These are phyloP conservation scores for Lactarius sp. DNA, from an alignment of 768 basidiomycete species.

Conservation along the genomic window DNA sequence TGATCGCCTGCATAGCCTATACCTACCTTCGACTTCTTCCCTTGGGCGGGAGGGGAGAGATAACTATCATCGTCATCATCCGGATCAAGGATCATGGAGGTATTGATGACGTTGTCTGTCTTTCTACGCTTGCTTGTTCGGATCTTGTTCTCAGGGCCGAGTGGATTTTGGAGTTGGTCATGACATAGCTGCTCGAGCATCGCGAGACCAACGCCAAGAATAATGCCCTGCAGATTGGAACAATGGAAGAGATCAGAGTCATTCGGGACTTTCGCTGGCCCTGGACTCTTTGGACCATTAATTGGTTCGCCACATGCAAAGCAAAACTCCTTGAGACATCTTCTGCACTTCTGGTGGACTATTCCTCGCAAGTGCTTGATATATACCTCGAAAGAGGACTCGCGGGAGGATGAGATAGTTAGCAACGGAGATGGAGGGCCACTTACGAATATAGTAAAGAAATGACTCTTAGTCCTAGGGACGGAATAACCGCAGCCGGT, in stretches of 20 bases:
- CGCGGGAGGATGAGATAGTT: slow-evolving; percentile 13
- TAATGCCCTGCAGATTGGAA: slow-evolving; percentile 81
- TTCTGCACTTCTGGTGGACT: slow-evolving; percentile 53
- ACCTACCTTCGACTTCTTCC: slow-evolving; percentile 72
- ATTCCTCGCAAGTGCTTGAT: slow-evolving; percentile 54
- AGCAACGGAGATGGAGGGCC: slow-evolving; percentile 25
- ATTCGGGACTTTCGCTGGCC: slow-evolving; percentile 33
- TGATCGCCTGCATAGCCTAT: slow-evolving; percentile 82
- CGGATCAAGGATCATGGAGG: slow-evolving; percentile 35
- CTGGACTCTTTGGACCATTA: slow-evolving; percentile 27
- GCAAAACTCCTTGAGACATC: slow-evolving; percentile 35
- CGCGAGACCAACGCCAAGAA: slow-evolving; percentile 84
- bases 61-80: slow-evolving; percentile 53
- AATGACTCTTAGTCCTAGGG: slow-evolving; percentile 64
- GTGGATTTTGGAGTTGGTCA: slow-evolving; percentile 43
- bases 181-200: slow-evolving; percentile 76
- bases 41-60: slow-evolving; percentile 38
- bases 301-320: slow-evolving; percentile 47
- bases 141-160: slow-evolving; percentile 26
- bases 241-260: slow-evolving; percentile 80
- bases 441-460: slow-evolving; percentile 79
- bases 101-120: slow-evolving; percentile 36
- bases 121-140: slow-evolving; percentile 37
- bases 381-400: slow-evolving; percentile 74
- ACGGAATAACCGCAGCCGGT: slow-evolving; percentile 64